These are phyloP conservation scores for Aureobasidium pullulans DNA, from an alignment of 2,329 filamentous ascomycete genomes.

Conservation along the genomic window DNA sequence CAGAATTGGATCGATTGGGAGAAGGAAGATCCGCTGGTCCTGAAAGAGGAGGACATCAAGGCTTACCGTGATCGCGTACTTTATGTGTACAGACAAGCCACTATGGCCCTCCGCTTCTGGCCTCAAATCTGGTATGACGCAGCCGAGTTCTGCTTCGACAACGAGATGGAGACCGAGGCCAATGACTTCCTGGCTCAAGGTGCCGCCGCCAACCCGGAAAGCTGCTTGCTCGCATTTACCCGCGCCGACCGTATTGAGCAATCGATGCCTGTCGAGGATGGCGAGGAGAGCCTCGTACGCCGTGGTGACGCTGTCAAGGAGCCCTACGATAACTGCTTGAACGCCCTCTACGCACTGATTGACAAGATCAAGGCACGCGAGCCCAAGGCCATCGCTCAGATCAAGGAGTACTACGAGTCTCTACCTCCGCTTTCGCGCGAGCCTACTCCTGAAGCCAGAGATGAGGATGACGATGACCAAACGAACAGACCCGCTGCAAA, in stretches of 20 bases:
- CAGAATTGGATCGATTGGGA: slow-evolving; percentile 94
- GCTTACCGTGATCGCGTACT: slow-evolving; percentile 71
- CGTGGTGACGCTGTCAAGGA: slow-evolving; percentile 68
- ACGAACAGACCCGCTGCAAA: slow-evolving; percentile 24
- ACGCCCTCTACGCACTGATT: slow-evolving; percentile 80
- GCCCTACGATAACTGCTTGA: slow-evolving; percentile 74
- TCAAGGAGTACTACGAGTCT: slow-evolving; percentile 47
- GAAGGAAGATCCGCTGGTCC: slow-evolving; percentile 80
- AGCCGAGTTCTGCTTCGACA: slow-evolving; percentile 83
- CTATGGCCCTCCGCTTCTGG: slow-evolving; percentile 91
- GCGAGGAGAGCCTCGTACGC: slow-evolving; percentile 57
- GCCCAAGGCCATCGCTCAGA: slow-evolving; percentile 49
- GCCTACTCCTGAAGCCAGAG: slow-evolving; percentile 35
- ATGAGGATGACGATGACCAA: slow-evolving; percentile 49
- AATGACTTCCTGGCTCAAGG: slow-evolving; percentile 75
- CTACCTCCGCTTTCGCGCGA: slow-evolving; percentile 29
- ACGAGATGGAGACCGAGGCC: slow-evolving; percentile 63
- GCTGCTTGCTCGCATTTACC: slow-evolving; percentile 80
- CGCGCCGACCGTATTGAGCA: slow-evolving; percentile 81
- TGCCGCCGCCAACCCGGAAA: slow-evolving; percentile 85
- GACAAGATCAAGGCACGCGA: slow-evolving; percentile 63
- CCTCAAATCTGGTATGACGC: slow-evolving; percentile 95
- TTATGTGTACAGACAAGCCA: slow-evolving; percentile 86
- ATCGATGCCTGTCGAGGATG: slow-evolving; percentile 62
- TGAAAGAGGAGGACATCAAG: slow-evolving; percentile 72